These are phyloP conservation scores for Coniosporium apollinis DNA, from an alignment of 495 filamentous ascomycete species.

Conservation along the genomic window DNA sequence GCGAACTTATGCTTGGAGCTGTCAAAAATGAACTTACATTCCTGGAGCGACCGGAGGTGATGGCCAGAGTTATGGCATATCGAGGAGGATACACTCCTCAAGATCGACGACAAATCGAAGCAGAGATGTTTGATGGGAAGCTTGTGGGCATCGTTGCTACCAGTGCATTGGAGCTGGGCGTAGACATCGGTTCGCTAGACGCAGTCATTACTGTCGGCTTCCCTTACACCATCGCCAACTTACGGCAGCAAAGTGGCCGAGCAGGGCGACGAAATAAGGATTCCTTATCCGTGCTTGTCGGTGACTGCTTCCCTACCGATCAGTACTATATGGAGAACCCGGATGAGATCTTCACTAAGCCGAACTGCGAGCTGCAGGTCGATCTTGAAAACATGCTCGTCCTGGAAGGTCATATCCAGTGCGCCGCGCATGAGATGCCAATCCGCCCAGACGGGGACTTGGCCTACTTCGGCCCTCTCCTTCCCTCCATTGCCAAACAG, in stretches of 20 bases:
- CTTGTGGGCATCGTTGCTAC: conserved; percentile 89
- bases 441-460: conserved; percentile 61
- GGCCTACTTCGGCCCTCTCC: conserved; percentile 62
- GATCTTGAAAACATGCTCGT: conserved; percentile 85
- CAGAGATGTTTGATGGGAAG: conserved; percentile 93
- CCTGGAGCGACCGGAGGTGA: conserved; percentile 57
- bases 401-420: conserved; percentile 86
- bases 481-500: conserved; percentile 54
- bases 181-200: conserved; percentile 92
- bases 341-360: conserved; percentile 86
- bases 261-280: conserved; percentile 89
- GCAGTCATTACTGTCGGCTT: conserved; percentile 90
- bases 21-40: conserved; percentile 58
- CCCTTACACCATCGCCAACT: conserved; percentile 84
- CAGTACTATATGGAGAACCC: conserved; percentile 97
- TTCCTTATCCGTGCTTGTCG: conserved; percentile 77
- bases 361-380: conserved; percentile 75
- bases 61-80: conserved; percentile 80
- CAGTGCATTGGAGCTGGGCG: conserved; percentile 78
- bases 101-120: conserved; percentile 78
- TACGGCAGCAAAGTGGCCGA: conserved; percentile 87
- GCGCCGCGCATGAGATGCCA: conserved; percentile 89
- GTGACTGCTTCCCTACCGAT: conserved; percentile 83
- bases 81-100: conserved; percentile 91
- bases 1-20: conserved; percentile 69